phyloP scores from a whole-genome alignment of 495 filamentous ascomycete genomes.

The Penicillium coffeae region DNA sequence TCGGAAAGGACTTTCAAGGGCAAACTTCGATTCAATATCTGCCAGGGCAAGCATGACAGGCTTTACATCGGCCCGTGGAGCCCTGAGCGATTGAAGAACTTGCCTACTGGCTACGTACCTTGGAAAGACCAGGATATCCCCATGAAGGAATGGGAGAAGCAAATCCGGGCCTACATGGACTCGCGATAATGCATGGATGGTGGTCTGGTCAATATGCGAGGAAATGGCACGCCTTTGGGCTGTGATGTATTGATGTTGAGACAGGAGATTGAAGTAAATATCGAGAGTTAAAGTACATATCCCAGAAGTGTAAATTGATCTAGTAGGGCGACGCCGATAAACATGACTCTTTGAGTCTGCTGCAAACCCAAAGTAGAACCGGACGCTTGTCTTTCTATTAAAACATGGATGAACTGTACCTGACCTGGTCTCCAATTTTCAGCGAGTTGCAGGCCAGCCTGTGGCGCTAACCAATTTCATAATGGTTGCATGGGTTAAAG shows the following conservation, averaged over 20 bases:
- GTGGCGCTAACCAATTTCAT: background rate
- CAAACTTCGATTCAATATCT: background rate
- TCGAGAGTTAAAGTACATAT: slow-evolving; percentile 27
- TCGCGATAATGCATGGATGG: background rate
- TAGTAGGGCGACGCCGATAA: slow-evolving; percentile 22
- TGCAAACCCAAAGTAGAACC: slow-evolving; percentile 2
- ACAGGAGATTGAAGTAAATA: slow-evolving; percentile 30
- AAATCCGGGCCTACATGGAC: background rate
- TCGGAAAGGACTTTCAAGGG: background rate
- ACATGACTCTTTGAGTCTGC: slow-evolving; percentile 11
- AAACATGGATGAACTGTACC: slow-evolving; percentile 4
- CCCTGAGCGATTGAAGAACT: background rate
- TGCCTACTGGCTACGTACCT: background rate
- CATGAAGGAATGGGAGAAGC: background rate
- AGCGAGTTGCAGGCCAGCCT: slow-evolving; percentile 11
- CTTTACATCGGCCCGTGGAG: background rate
- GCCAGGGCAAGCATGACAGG: background rate
- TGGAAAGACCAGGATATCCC: background rate
- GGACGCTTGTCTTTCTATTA: slow-evolving; percentile 1
- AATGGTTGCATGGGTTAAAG: slow-evolving; percentile 2
- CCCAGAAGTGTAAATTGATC: slow-evolving; percentile 19
- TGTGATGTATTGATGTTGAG: slow-evolving; percentile 14
- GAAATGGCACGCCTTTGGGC: background rate
- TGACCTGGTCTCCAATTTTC: slow-evolving; percentile 5
- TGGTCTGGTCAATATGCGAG: background rate